A percentile compares a stretch with the other conserved stretches of the same genome.
phyloP scores from a whole-genome alignment of 805 yeast genomes.

The Kazachstania kunashirensis region DNA sequence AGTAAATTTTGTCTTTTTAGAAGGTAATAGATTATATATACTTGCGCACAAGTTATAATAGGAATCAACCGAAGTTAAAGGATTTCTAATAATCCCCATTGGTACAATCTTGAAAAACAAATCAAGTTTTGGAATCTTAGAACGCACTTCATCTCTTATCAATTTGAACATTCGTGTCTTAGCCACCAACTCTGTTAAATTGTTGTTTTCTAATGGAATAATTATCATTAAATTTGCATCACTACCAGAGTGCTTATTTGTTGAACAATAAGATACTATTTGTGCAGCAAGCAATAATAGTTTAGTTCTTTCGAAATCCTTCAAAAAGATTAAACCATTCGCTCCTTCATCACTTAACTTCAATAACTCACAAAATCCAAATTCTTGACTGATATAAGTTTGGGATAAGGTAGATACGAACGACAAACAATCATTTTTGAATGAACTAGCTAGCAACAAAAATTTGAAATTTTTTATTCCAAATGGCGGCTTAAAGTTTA shows the following conservation, averaged over 20 bases:
- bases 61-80: slow-evolving; percentile 23
- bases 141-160: slow-evolving; percentile 33
- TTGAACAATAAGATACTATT: slow-evolving; percentile 29
- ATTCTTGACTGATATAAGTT: slow-evolving; percentile 27
- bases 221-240: slow-evolving; percentile 24
- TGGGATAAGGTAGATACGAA: slow-evolving; percentile 27
- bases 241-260: slow-evolving; percentile 21
- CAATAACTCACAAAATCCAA: slow-evolving; percentile 29
- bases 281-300: slow-evolving; percentile 42
- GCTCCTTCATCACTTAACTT: slow-evolving; percentile 22
- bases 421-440: slow-evolving; percentile 20
- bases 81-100: slow-evolving; percentile 32
- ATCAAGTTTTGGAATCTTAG: slow-evolving; percentile 24
- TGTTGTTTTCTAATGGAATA: slow-evolving; percentile 18
- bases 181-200: slow-evolving; percentile 37
- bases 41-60: slow-evolving; percentile 39
- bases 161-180: slow-evolving; percentile 39
- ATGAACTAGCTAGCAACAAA: slow-evolving; percentile 34
- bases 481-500: slow-evolving; percentile 46
- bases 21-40: slow-evolving; percentile 46
- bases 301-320: slow-evolving; percentile 34
- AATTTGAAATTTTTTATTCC: slow-evolving; percentile 44
- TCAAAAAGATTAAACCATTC: slow-evolving; percentile 21
- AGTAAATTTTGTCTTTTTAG: slow-evolving; percentile 27
- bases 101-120: slow-evolving; percentile 34